Percentiles rank a stretch among this genome's conserved stretches.
Evolutionary conservation across 23 red algal genomes (phyloP).

Genomic region (Gracilaria gracilis): DNA sequence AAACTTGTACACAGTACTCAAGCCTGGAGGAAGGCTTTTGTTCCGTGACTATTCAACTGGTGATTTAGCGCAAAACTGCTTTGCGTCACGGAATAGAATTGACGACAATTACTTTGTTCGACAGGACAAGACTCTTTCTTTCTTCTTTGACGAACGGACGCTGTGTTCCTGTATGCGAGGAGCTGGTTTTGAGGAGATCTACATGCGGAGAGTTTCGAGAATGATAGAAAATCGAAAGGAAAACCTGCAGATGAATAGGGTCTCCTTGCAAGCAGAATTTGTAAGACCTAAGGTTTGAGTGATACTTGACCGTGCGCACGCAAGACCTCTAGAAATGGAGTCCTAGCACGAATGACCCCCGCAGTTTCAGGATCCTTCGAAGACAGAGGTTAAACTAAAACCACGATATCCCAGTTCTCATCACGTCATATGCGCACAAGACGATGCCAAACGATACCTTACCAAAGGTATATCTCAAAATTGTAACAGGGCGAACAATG

Average conservation of each 20-base stretch:
- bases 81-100: slow-evolving; percentile 49
- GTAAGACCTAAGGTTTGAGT: not conserved
- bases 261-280: slow-evolving; percentile 73
- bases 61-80: slow-evolving; percentile 80
- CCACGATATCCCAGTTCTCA: too few species aligned
- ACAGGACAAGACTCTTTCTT: slow-evolving; percentile 81
- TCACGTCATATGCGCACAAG: too few species aligned
- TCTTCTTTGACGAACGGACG: slow-evolving; percentile 71
- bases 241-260: slow-evolving; percentile 66
- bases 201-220: slow-evolving; percentile 52
- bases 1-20: slow-evolving; percentile 58
- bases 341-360: too few species aligned
- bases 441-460: too few species aligned
- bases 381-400: too few species aligned
- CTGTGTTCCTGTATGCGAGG: slow-evolving; percentile 41
- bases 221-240: slow-evolving; percentile 75
- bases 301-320: not conserved
- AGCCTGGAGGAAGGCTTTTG: slow-evolving; percentile 77
- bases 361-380: too few species aligned
- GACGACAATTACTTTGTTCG: slow-evolving; percentile 77
- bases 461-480: too few species aligned
- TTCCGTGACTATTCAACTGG: slow-evolving; percentile 89
- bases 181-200: slow-evolving; percentile 54
- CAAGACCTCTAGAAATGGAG: not conserved
- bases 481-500: too few species aligned